phyloP scores from a whole-genome alignment of 495 filamentous ascomycete genomes.

The Aspergillus biplanus region DNA sequence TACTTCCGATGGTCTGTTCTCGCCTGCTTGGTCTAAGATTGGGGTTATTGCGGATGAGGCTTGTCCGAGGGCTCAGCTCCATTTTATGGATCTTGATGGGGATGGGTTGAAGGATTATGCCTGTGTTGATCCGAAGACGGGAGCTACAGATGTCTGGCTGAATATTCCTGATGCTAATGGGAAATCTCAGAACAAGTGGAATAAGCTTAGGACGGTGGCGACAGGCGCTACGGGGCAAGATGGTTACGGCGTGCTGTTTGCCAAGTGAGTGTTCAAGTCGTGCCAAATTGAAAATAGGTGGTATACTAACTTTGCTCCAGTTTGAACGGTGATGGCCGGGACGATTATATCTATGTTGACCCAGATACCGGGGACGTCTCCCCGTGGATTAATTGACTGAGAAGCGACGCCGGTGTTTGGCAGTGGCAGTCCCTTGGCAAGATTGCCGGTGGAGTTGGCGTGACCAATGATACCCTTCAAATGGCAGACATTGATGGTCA shows the following conservation, averaged over 20 bases:
- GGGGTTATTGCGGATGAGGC: neutral
- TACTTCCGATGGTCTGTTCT: neutral
- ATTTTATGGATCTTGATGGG: conserved; percentile 3
- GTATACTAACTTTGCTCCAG: neutral
- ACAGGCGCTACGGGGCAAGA: neutral
- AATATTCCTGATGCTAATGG: conserved; percentile 1
- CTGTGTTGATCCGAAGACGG: conserved; percentile 4
- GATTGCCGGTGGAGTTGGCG: conserved; percentile 3
- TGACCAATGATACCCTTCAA: conserved; percentile 1
- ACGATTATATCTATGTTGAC: conserved; percentile 9
- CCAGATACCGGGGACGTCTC: neutral
- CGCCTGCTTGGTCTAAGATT: neutral
- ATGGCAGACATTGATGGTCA: conserved; percentile 13
- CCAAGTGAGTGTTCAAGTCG: conserved; percentile 1
- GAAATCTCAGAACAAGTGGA: neutral
- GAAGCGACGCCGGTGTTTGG: neutral
- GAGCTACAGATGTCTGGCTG: neutral
- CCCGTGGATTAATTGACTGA: conserved; percentile 8
- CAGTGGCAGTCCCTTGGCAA: conserved; percentile 5
- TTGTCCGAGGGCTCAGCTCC: neutral
- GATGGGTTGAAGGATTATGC: conserved; percentile 12
- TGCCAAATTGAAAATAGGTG: neutral
- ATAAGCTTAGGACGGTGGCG: neutral
- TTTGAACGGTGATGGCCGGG: conserved; percentile 12
- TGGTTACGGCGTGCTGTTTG: neutral